Percentiles rank a stretch among this genome's conserved stretches.
phyloP scores from a whole-genome alignment of 495 filamentous ascomycete genomes.

The Beverwykella pulmonaria region DNA sequence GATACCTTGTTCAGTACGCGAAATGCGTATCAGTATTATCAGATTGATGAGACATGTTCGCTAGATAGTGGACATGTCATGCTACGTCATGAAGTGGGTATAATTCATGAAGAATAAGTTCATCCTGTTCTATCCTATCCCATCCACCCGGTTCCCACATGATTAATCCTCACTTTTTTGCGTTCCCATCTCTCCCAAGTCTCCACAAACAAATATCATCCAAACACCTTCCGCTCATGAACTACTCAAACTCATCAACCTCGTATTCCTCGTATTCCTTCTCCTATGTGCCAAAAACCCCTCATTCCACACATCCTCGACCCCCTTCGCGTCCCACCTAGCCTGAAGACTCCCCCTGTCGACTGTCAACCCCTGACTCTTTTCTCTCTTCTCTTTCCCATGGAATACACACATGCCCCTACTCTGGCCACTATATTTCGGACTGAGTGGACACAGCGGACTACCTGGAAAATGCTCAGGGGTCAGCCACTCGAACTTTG shows the following conservation, averaged over 20 bases:
- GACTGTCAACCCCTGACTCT: background rate
- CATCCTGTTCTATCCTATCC: background rate
- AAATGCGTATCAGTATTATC: background rate
- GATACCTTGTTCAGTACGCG: too few species aligned
- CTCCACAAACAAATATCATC: too few species aligned
- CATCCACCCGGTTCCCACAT: background rate
- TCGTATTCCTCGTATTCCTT: background rate
- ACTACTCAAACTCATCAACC: background rate
- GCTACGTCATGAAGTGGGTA: background rate
- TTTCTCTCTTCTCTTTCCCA: conserved; percentile 40
- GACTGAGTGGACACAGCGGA: conserved; percentile 65
- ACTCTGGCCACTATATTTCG: conserved; percentile 56
- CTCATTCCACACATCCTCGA: background rate
- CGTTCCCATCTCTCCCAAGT: background rate
- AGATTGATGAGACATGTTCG: background rate
- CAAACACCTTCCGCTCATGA: too few species aligned
- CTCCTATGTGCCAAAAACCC: background rate
- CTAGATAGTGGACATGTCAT: background rate
- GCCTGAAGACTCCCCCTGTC: background rate
- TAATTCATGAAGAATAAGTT: background rate
- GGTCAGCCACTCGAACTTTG: conserved; percentile 57
- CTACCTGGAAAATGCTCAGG: conserved; percentile 68
- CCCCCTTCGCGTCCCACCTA: background rate
- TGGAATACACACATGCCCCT: conserved; percentile 59
- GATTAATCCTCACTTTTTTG: background rate